Evolutionary conservation across 1,284 basidiomycete species (phyloP).

Genomic region (Entoloma clypeatum): DNA sequence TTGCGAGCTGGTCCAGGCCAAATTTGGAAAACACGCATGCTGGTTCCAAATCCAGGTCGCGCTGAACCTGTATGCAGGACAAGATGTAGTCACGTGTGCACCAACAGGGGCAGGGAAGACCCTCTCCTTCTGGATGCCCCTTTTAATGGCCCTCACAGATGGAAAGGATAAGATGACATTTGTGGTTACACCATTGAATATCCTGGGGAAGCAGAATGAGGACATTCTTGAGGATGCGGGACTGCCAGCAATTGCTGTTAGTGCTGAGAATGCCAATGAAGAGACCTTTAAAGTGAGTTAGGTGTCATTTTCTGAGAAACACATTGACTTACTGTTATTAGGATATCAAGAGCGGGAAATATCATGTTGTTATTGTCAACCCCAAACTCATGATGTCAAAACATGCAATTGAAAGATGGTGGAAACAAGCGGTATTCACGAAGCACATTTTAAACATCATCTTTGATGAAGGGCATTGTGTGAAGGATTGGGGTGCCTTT

Average conservation of each 20-base stretch:
- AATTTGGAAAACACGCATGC: constrained; percentile 15
- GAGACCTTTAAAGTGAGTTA: too few relatives aligned
- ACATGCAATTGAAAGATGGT: constrained; percentile 22
- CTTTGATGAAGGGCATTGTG: constrained; percentile 36
- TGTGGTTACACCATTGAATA: constrained; percentile 14
- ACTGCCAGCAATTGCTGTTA: constrained; percentile 11
- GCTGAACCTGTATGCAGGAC: constrained; percentile 5
- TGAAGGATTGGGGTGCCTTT: constrained; percentile 21
- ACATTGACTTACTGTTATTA: constrained; percentile 10
- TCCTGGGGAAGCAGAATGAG: constrained; percentile 15
- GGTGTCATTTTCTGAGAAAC: too few relatives aligned
- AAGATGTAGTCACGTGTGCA: constrained; percentile 13
- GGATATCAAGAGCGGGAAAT: constrained; percentile 25
- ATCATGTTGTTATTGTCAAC: constrained; percentile 29
- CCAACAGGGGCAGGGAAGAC: constrained; percentile 15
- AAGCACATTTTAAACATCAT: constrained; percentile 24
- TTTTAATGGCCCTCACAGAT: constrained; percentile 14
- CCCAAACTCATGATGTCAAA: constrained; percentile 28
- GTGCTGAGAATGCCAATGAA: constrained; percentile 5
- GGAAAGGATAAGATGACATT: constrained; percentile 9
- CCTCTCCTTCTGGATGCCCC: constrained; percentile 16
- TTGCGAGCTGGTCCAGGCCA: constrained; percentile 4
- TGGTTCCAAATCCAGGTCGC: constrained; percentile 13
- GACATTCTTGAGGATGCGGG: constrained; percentile 3
- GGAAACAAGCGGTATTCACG: constrained; percentile 24